Conservation (phyloP, 768 basidiomycete species). For the Pisolithus albus region DNA sequence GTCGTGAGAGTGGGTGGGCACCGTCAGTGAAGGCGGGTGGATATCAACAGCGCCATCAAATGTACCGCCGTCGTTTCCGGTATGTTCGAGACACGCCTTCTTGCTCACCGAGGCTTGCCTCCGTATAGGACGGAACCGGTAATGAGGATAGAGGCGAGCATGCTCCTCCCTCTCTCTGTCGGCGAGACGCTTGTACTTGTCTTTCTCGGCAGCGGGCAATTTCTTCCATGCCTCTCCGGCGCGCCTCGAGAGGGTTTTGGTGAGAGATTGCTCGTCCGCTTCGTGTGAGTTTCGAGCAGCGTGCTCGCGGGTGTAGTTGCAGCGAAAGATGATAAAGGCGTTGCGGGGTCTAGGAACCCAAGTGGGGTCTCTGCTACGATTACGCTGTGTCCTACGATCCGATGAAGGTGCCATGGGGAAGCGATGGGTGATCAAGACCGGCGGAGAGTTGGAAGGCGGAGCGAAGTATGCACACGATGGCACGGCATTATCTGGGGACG, state of each 20-base stretch:
- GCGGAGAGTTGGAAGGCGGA: background rate
- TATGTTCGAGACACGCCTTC: conserved; percentile 12
- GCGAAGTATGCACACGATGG: background rate
- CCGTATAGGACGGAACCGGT: conserved; percentile 55
- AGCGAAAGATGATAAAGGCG: conserved; percentile 68
- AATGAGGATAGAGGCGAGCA: conserved; percentile 50
- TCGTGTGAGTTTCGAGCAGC: conserved; percentile 28
- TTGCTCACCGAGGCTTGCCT: conserved; percentile 20
- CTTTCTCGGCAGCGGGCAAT: conserved; percentile 41
- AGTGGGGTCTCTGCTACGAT: conserved; percentile 42
- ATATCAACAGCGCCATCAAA: conserved; percentile 3
- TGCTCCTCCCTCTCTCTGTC: conserved; percentile 52
- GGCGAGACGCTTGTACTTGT: conserved; percentile 47
- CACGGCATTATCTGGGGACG: background rate
- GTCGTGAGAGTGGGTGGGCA: conserved; percentile 5
- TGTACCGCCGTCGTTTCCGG: background rate
- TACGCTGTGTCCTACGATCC: conserved; percentile 32
- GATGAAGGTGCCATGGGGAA: conserved; percentile 29
- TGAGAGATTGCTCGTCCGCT: conserved; percentile 23
- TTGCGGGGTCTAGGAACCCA: conserved; percentile 66
- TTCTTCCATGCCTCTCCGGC: conserved; percentile 72
- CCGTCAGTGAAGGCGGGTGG: conserved; percentile 11
- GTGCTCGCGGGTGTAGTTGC: conserved; percentile 50
- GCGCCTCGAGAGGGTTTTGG: conserved; percentile 65
- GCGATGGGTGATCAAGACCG: background rate